A percentile compares a stretch with the other conserved stretches of the same genome.
Evolutionary conservation across 257 asterid genomes (phyloP).

Genomic region (Nicotiana sylvestris): DNA sequence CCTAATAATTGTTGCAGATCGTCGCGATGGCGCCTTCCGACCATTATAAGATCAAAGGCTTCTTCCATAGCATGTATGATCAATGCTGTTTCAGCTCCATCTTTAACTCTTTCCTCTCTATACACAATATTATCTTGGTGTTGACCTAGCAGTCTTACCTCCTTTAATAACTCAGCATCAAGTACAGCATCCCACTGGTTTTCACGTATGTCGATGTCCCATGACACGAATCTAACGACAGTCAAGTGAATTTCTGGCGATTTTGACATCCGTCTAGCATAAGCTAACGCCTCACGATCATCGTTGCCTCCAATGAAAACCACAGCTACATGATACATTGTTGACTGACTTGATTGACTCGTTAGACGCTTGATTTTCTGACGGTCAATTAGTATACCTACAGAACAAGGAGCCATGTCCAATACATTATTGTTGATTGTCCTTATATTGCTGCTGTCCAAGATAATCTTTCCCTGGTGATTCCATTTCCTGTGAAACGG

Average conservation of each 20-base stretch:
- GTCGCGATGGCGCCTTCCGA: constrained; percentile 70
- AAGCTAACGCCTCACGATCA: constrained; percentile 77
- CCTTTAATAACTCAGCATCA: constrained; percentile 73
- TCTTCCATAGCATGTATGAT: constrained; percentile 65
- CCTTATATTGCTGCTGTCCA: constrained; percentile 43
- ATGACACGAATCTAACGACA: constrained; percentile 56
- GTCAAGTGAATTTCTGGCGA: constrained; percentile 50
- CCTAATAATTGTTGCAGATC: constrained; percentile 66
- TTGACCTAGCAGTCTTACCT: constrained; percentile 49
- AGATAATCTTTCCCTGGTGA: constrained; percentile 25
- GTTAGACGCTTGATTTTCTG: constrained; percentile 41
- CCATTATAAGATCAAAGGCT: constrained; percentile 66
- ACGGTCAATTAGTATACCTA: constrained; percentile 69
- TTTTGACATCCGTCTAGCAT: constrained; percentile 57
- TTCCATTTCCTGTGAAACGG: constrained; percentile 44
- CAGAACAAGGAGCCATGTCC: constrained; percentile 85
- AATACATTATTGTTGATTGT: constrained; percentile 53
- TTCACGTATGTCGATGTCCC: constrained; percentile 47
- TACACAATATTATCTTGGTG: constrained; percentile 64
- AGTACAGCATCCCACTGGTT: constrained; percentile 87
- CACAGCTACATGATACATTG: constrained; percentile 41
- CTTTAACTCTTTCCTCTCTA: constrained; percentile 74
- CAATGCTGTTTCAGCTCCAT: constrained; percentile 85
- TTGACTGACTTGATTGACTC: constrained; percentile 9
- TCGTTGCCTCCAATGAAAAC: constrained; percentile 83